Base-by-base conservation (phyloP, 768 basidiomycete species). In the Termitomyces sp. region DNA sequence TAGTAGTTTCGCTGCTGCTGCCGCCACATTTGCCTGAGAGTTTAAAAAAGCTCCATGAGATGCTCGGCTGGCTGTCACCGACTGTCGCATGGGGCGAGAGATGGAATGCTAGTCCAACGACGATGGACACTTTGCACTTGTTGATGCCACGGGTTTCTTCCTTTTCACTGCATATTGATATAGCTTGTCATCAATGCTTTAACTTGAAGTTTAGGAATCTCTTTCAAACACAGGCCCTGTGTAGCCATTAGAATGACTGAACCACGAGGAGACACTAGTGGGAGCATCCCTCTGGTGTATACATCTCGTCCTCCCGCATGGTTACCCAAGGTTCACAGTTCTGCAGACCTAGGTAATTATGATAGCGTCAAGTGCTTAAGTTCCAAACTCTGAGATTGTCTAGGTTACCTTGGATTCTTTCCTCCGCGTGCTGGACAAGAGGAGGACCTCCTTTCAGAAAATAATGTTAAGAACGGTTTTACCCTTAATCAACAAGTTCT, bases 371-470 rank as follows among this genome's bases (percentile, higher is more conserved):
- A 42, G 42, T 13, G 45, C 36, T 22, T 6, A 45, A 51, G n/a
- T 46, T 11, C 45, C 27, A 48, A 22, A 52, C 55, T 61, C 20
- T 60, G 3, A 41, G n/a, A 46, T 22, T 8, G 34, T 30, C 16
- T 48, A 93, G 91, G 91, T 18, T 91, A 88, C 68, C 76, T 81
- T 57, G 89, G 89, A 12, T 92, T 89, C 64, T 78, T 86, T 67
- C 92, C 92, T 46, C 89, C 92, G 6, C 79, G 81, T 42, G 82
- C 86, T 18, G 80, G 83, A 6, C 88, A 91, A 68, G 85, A 88
- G 57, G 91, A 93, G 68, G 91, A 92, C 64, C 66, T 82, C 2
- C 73, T 94, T 45, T 85, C 88, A 0, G 81, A 85, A 45, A 61
- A 67, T 0, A 87, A 85, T 63, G 78, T 93, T 36, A 85, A 84